Conservation (phyloP, 2,329 filamentous ascomycete species). For the Monosporascus cannonballus region DNA sequence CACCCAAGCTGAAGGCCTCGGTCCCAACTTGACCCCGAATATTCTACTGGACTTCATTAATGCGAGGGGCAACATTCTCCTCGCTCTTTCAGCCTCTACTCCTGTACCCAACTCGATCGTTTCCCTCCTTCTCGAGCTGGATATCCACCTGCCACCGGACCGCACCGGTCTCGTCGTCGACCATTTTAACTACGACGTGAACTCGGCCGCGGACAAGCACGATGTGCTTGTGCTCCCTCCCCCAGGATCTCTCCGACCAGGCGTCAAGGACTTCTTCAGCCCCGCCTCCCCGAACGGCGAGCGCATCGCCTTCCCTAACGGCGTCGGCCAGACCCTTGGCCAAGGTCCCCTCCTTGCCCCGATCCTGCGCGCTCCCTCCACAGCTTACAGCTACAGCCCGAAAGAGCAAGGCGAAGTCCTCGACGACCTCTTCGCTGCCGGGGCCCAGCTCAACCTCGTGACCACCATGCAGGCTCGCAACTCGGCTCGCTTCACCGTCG, state of each 20-base stretch:
- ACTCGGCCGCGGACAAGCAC: conserved; percentile 73
- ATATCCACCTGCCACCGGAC: conserved; percentile 80
- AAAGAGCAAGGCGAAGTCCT: conserved; percentile 71
- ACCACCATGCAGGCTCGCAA: conserved; percentile 87
- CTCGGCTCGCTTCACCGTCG: conserved; percentile 78
- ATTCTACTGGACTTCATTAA: conserved; percentile 87
- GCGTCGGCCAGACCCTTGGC: conserved; percentile 76
- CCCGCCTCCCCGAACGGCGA: conserved; percentile 47
- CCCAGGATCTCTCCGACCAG: conserved; percentile 58
- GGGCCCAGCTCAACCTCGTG: conserved; percentile 77
- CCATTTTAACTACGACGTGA: conserved; percentile 87
- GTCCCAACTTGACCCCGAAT: conserved; percentile 80
- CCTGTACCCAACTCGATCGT: conserved; percentile 67
- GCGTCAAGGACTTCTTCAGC: conserved; percentile 72
- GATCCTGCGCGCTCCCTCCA: conserved; percentile 73
- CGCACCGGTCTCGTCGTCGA: conserved; percentile 83
- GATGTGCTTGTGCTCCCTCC: conserved; percentile 77
- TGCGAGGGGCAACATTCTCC: conserved; percentile 81
- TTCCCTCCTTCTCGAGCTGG: conserved; percentile 78
- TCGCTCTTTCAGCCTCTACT: conserved; percentile 70
- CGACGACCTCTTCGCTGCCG: conserved; percentile 81
- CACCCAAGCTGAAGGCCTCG: conserved; percentile 56
- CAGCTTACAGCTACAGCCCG: conserved; percentile 89
- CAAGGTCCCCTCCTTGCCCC: conserved; percentile 71
- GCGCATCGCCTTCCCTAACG: conserved; percentile 73